Conservation (phyloP, 1,284 basidiomycete species). For the Apiotrichum sp. region DNA sequence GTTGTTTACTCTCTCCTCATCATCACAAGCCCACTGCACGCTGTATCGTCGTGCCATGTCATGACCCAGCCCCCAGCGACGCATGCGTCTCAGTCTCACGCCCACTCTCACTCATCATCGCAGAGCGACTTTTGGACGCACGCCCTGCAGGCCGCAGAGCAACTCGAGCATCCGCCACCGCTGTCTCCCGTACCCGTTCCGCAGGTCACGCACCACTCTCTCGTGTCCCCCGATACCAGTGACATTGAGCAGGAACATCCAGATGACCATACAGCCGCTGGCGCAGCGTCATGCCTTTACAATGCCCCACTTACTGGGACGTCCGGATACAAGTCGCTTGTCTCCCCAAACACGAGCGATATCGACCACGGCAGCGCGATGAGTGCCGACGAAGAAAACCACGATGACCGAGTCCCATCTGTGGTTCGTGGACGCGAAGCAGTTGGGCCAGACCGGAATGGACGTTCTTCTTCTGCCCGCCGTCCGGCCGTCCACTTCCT, state of each 20-base stretch:
- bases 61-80: constrained; percentile 3
- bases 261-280: too few species aligned
- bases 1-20: too few species aligned
- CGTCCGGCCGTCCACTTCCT: not conserved
- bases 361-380: not conserved
- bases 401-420: too few species aligned
- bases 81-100: not conserved
- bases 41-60: constrained; percentile 1
- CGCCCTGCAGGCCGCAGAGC: constrained; percentile 1
- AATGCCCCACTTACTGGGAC: not conserved
- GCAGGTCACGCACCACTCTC: too few species aligned
- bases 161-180: not conserved
- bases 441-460: too few species aligned
- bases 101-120: not conserved
- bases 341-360: not conserved
- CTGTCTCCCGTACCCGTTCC: too few species aligned
- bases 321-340: not conserved
- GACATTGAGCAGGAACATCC: too few species aligned
- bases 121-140: constrained; percentile 10
- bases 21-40: not conserved
- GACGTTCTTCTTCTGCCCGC: not conserved
- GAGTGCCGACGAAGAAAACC: too few species aligned
- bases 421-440: too few species aligned
- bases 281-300: too few species aligned
- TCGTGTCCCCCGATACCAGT: too few species aligned